Evolutionary conservation across 441 rosid genomes (phyloP), one percentile per base, ranked within the genome.

Genomic region (Mallotus japonicus): DNA sequence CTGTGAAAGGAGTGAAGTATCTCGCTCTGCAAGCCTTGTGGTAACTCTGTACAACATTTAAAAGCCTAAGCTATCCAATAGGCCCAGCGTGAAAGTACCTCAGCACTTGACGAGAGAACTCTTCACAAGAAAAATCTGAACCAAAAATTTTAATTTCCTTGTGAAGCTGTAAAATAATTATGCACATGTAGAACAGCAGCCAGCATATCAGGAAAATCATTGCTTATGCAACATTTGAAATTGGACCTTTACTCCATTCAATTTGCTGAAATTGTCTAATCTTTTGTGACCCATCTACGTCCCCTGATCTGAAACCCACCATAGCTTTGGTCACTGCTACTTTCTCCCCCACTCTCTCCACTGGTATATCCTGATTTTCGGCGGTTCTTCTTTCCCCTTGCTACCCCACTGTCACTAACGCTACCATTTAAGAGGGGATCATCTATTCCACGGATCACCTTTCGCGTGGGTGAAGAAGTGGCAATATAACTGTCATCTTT

Each of bases 341-440:
- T 93, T 82, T 96, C 99, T 75, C 99, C 99, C 55, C 99, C 98
- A 63, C 98, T 96, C 78, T 92, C 99, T 20, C 86, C 95, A 49
- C 97, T 90, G 2, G 92, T 81, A 75, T 89, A 80, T 65, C 93
- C 98, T 8, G 98, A 82, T 76, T 88, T 92, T 12, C 84, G 78
- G n/a, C 89, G 86, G 65, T 88, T 89, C 83, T 90, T 93, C 82
- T 89, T 96, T 75, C 83, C 88, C 80, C 80, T 86, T 62, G 87
- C 69, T 44, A 87, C 79, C 9, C 90, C 93, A 51, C 95, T 90
- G 73, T 96, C 98, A 76, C 99, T 92, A 77, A 86, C 57, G 82
- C 97, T 92, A 73, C 99, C 98, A 64, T 87, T 88, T 77, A 96
- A 82, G 80, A 96, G 89, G 42, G 99, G 98, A 80, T 96, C 99